Percentiles rank a stretch among this genome's conserved stretches.
These are phyloP conservation scores for Phytophthora melonis DNA, from an alignment of 352 stramenopile species.

Conservation along the genomic window DNA sequence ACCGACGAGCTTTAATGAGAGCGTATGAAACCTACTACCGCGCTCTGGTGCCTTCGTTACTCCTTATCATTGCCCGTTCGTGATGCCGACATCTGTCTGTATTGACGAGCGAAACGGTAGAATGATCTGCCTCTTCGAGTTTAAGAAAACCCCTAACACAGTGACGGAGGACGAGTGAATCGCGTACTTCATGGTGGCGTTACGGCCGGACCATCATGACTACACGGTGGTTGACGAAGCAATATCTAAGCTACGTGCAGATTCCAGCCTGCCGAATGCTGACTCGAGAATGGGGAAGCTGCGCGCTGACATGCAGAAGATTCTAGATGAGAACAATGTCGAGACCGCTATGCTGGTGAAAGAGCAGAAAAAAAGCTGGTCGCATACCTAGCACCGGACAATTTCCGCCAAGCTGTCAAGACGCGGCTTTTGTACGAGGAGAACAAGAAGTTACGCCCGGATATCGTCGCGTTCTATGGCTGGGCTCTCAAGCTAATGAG, in stretches of 20 bases:
- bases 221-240: neutral
- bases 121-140: neutral
- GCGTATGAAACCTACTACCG: neutral
- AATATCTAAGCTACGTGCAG: neutral
- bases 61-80: neutral
- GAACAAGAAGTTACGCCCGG: neutral
- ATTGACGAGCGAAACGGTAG: neutral
- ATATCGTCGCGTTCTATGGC: neutral
- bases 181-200: neutral
- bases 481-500: neutral
- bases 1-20: neutral
- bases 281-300: neutral
- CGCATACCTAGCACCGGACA: neutral
- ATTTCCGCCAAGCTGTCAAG: neutral
- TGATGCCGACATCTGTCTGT: neutral
- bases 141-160: neutral
- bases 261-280: neutral
- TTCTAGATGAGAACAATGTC: neutral
- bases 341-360: neutral
- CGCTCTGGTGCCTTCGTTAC: neutral
- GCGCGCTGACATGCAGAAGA: neutral
- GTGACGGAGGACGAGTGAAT: neutral
- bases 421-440: neutral
- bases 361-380: neutral
- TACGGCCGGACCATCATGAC: neutral